phyloP scores from a whole-genome alignment of 805 yeast species.

The Zygoascus bituminiphila region DNA sequence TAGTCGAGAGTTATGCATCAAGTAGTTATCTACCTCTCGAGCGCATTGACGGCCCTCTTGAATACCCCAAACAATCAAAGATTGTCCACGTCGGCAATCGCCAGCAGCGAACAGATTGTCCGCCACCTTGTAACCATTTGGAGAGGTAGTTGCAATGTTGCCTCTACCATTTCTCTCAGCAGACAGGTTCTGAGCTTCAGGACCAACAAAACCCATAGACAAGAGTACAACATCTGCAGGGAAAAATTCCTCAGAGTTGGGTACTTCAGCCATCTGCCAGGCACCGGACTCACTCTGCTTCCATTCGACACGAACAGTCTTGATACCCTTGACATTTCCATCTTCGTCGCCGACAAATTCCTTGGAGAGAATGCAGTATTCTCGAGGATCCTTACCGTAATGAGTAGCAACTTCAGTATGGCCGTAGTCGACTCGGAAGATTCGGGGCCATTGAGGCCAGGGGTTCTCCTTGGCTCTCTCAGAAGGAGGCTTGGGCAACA shows the following conservation, averaged over 20 bases:
- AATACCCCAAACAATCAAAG: conserved; percentile 97
- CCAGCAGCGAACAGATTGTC: conserved; percentile 90
- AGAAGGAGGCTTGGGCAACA: conserved; percentile 85
- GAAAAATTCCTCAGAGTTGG: conserved; percentile 89
- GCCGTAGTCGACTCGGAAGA: conserved; percentile 96
- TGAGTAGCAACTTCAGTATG: conserved; percentile 91
- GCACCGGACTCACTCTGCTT: conserved; percentile 90
- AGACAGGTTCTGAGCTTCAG: conserved; percentile 72
- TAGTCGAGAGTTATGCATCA: conserved; percentile 70
- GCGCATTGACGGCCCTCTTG: conserved; percentile 99
- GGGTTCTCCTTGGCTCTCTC: conserved; percentile 90
- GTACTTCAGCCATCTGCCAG: conserved; percentile 98
- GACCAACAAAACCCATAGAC: conserved; percentile 97
- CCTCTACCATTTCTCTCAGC: conserved; percentile 72
- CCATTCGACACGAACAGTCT: conserved; percentile 98
- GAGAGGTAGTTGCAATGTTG: conserved; percentile 53
- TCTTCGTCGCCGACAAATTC: conserved; percentile 93
- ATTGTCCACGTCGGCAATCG: conserved; percentile 98
- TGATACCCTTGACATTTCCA: conserved; percentile 91
- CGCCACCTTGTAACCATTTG: conserved; percentile 61
- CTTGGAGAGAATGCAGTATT: conserved; percentile 88
- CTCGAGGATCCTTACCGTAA: conserved; percentile 96
- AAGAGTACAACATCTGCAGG: conserved; percentile 89
- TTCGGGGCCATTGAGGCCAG: conserved; percentile 99
- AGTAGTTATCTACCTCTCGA: conserved; percentile 73